Evolutionary conservation across 768 basidiomycete species (phyloP).

Genomic region (Fomitopsis serialis): DNA sequence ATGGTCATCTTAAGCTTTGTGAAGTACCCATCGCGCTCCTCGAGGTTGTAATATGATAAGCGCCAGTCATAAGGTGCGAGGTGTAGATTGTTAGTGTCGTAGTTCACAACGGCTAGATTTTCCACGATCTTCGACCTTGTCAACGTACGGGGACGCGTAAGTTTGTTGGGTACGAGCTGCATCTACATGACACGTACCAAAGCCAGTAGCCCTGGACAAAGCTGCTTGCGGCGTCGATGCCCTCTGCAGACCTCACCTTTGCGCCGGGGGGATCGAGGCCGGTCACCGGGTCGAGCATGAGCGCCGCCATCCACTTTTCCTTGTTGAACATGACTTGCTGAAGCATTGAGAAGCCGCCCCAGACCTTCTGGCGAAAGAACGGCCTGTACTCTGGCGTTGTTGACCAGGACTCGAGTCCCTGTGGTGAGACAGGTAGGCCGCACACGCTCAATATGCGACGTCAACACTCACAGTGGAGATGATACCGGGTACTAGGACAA

Average conservation of each 20-base stretch:
- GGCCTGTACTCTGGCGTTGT: slow-evolving; percentile 77
- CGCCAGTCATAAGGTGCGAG: slow-evolving; percentile 92
- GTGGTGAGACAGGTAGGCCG: neutral
- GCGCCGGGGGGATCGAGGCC: slow-evolving; percentile 84
- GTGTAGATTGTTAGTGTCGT: slow-evolving; percentile 85
- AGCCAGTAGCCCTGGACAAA: slow-evolving; percentile 94
- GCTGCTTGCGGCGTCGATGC: slow-evolving; percentile 83
- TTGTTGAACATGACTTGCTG: slow-evolving; percentile 79
- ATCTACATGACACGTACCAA: slow-evolving; percentile 47
- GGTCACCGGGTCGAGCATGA: slow-evolving; percentile 88
- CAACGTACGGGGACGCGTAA: neutral
- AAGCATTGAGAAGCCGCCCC: slow-evolving; percentile 80
- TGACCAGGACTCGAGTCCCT: slow-evolving; percentile 93
- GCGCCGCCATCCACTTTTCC: slow-evolving; percentile 84
- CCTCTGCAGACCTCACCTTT: slow-evolving; percentile 89
- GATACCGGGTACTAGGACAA: slow-evolving; percentile 86
- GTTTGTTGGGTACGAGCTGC: neutral
- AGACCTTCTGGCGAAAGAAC: slow-evolving; percentile 89
- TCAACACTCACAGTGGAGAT: slow-evolving; percentile 65
- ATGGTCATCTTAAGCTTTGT: slow-evolving; percentile 76
- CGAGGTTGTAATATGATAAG: slow-evolving; percentile 82
- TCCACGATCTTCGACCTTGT: slow-evolving; percentile 90
- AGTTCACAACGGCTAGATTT: slow-evolving; percentile 89
- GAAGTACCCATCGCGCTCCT: slow-evolving; percentile 88
- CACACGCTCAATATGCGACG: neutral